These are phyloP conservation scores for Globisporangium paddicum DNA, from an alignment of 352 stramenopile genomes.

Conservation along the genomic window DNA sequence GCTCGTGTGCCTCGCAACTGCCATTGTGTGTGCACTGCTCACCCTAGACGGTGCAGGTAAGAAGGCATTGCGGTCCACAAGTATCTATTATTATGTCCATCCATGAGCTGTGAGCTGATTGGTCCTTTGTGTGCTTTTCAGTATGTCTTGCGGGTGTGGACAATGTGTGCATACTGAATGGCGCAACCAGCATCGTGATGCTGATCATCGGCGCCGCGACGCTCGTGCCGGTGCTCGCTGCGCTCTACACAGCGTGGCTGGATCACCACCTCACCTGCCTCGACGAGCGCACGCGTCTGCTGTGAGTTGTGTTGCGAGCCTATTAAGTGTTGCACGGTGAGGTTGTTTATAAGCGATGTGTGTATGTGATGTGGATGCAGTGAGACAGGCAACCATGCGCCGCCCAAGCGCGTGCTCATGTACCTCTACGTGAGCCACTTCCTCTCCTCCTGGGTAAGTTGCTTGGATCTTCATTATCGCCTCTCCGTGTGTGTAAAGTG, in stretches of 20 bases:
- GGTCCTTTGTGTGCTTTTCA: conserved; percentile 7
- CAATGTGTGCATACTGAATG: conserved; percentile 30
- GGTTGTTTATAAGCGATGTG: not conserved
- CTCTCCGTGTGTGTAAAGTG: not conserved
- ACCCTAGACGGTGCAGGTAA: conserved; percentile 36
- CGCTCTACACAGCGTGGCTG: conserved; percentile 30
- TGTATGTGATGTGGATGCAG: not conserved
- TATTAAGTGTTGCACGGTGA: not conserved
- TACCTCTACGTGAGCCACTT: conserved; percentile 78
- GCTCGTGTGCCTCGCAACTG: conserved; percentile 42
- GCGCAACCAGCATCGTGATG: conserved; percentile 50
- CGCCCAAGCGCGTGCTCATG: conserved; percentile 34
- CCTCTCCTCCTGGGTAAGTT: conserved; percentile 62
- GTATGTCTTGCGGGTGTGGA: conserved; percentile 32
- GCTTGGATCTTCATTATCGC: not conserved
- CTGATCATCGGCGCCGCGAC: conserved; percentile 48
- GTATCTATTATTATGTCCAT: not conserved
- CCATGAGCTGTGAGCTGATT: not conserved
- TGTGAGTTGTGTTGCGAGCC: conserved; percentile 23
- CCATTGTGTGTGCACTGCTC: conserved; percentile 35
- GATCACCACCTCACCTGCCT: conserved; percentile 19
- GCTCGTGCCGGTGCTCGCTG: conserved; percentile 34
- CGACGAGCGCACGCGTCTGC: conserved; percentile 24
- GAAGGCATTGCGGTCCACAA: not conserved
- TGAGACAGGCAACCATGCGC: not conserved